Base-by-base conservation (phyloP, 768 basidiomycete genomes). In the Hortiboletus flavorubellus region DNA sequence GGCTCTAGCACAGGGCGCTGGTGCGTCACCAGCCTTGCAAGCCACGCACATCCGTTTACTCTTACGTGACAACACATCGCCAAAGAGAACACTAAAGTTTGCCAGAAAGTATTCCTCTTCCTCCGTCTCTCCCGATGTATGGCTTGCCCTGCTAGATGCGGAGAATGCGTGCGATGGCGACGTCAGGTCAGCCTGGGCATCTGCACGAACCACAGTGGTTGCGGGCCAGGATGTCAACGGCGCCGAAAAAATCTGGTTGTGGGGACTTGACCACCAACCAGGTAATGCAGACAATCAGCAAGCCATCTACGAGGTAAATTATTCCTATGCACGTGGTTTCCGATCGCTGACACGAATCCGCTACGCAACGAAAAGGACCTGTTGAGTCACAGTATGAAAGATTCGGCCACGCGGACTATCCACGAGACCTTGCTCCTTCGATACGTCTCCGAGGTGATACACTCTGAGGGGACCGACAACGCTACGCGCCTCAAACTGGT, bases 61-160 rank as follows among this genome's bases (percentile, higher is more conserved):
- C 14, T 53, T 70, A 21, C 56, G 52, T 26, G 55, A 61, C 44
- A 52, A 53, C 44, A 31, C 35, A 30, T 65, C 68, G 59, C 69
- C 69, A 52, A 57, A 58, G 31, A 77, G 75, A 64, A 66, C 76
- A 10, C 53, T 78, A 49, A 68, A 64, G 38, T 62, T 72, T 12
- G 79, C 80, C 10, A 71, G 73, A 49, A 77, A 76, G 60, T 85
- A 85, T 64, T 77, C 81, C 3, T 62, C 67, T 52, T 66, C 63
- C 37, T 73, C 74, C 33, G 40, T 64, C 2, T 73, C 76, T 43
- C 69, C 79, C 21, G 59, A 59, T 16, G 74, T 87, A 29, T 88
- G 85, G 83, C 66, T 82, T 12, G 75, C 76, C 15, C 72, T 81
- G 29, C 70, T 87, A 12, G 72, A 71, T 21, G 75, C 75, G 5